Percentiles rank a stretch among this genome's conserved stretches.
Conservation (phyloP, 495 filamentous ascomycete species). For the Xylaria scruposa region DNA sequence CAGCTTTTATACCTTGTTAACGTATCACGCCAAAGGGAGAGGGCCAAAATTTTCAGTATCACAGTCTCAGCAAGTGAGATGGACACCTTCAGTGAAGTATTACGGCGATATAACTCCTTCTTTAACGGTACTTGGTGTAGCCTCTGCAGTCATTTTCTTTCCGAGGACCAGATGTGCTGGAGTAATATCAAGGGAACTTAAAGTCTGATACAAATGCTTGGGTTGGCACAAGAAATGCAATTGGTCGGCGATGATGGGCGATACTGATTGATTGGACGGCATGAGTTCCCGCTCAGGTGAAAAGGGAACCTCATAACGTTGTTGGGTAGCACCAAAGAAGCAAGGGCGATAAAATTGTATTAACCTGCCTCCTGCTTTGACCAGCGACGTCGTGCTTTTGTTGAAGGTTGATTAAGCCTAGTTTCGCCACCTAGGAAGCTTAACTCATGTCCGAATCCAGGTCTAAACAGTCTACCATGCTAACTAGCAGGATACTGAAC, state of each 20-base stretch:
- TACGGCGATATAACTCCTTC: background rate
- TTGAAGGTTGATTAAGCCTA: background rate
- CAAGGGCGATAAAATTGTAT: background rate
- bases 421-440: background rate
- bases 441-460: background rate
- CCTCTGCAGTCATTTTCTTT: background rate
- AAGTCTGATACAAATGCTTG: background rate
- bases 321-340: background rate
- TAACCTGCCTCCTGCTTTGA: background rate
- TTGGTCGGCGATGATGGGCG: background rate
- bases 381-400: background rate
- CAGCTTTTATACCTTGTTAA: constrained; percentile 6
- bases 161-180: background rate
- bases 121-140: background rate
- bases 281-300: background rate
- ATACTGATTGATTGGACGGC: constrained; percentile 16
- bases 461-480: background rate
- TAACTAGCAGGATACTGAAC: background rate
- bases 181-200: too few species aligned
- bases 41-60: background rate
- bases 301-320: background rate
- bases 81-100: background rate
- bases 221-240: background rate
- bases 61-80: background rate
- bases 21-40: background rate